Conservation (phyloP, 176 grass and related monocot genomes). For the Tillandsia fasciculata region DNA sequence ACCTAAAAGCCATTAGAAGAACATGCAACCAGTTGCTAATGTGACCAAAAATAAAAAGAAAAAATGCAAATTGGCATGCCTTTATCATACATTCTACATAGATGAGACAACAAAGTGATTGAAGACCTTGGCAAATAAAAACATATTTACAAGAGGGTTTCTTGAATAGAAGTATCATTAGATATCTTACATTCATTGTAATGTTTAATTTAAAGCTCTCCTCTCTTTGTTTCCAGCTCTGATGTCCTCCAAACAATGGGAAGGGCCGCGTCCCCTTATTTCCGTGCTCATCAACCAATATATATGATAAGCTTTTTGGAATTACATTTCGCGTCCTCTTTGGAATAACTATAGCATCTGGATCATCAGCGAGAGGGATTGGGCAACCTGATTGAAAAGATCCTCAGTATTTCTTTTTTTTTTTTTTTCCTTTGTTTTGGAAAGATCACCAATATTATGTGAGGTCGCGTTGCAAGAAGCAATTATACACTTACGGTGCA, state of each 20-base stretch:
- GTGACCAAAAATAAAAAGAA: too few species aligned
- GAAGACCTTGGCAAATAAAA: too few species aligned
- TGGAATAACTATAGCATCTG: slow-evolving; percentile 53
- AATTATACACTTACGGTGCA: slow-evolving; percentile 55
- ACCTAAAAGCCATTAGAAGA: slow-evolving; percentile 42
- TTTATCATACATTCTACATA: too few species aligned
- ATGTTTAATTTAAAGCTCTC: slow-evolving; percentile 68
- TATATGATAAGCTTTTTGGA: slow-evolving; percentile 51
- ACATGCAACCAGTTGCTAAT: slow-evolving; percentile 5
- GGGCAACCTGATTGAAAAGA: slow-evolving; percentile 41
- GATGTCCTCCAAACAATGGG: slow-evolving; percentile 70
- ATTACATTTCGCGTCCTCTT: slow-evolving; percentile 56
- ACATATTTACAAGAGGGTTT: too few species aligned
- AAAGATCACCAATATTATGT: too few species aligned
- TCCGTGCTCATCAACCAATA: slow-evolving; percentile 44
- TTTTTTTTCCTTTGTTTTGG: too few species aligned
- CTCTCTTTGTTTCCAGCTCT: slow-evolving; percentile 74
- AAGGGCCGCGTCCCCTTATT: slow-evolving; percentile 29
- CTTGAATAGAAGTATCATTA: background rate
- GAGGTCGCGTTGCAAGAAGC: background rate
- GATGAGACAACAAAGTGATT: too few species aligned
- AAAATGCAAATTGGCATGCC: background rate
- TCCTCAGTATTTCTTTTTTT: background rate
- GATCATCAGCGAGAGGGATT: slow-evolving; percentile 62
- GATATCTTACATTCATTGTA: slow-evolving; percentile 62